Evolutionary conservation across 352 stramenopile species (phyloP).

Genomic region (Phytophthora hybrid): DNA sequence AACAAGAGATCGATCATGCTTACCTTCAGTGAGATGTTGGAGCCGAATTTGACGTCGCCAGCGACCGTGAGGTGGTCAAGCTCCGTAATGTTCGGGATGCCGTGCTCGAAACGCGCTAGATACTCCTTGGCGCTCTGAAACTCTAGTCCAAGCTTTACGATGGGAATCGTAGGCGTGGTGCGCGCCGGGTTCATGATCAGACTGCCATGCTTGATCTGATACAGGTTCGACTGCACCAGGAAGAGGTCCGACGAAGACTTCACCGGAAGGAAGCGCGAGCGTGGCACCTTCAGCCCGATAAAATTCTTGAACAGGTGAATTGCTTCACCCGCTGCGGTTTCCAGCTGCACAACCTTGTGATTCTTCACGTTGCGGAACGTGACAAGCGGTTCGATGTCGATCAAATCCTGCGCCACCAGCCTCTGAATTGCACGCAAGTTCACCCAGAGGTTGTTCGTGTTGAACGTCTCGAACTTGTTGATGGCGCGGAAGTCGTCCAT

Average conservation of each 20-base stretch:
- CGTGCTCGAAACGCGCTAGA: slow-evolving; percentile 81
- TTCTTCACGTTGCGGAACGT: slow-evolving; percentile 96
- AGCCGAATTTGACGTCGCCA: slow-evolving; percentile 94
- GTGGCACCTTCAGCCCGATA: slow-evolving; percentile 95
- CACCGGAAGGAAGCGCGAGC: slow-evolving; percentile 97
- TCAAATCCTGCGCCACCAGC: slow-evolving; percentile 96
- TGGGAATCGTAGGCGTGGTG: slow-evolving; percentile 86
- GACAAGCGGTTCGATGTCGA: slow-evolving; percentile 97
- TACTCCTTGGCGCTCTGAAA: slow-evolving; percentile 93
- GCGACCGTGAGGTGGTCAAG: slow-evolving; percentile 94
- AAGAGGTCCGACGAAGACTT: slow-evolving; percentile 99
- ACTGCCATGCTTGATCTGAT: slow-evolving; percentile 93
- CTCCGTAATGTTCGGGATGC: slow-evolving; percentile 94
- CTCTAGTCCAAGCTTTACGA: slow-evolving; percentile 94
- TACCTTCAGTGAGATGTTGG: slow-evolving; percentile 93
- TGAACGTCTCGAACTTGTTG: slow-evolving; percentile 98
- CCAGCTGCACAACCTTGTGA: slow-evolving; percentile 95
- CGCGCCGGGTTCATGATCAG: slow-evolving; percentile 90
- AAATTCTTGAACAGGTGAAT: slow-evolving; percentile 99
- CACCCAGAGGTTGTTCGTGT: slow-evolving; percentile 99
- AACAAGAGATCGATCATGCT: not conserved
- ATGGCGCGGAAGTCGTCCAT: slow-evolving; percentile 95
- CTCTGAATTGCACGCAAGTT: slow-evolving; percentile 97
- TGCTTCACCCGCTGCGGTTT: slow-evolving; percentile 97
- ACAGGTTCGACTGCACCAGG: slow-evolving; percentile 94